phyloP scores from a whole-genome alignment of 371 early-diverging fungal genomes.

The Gilbertella persicaria region DNA sequence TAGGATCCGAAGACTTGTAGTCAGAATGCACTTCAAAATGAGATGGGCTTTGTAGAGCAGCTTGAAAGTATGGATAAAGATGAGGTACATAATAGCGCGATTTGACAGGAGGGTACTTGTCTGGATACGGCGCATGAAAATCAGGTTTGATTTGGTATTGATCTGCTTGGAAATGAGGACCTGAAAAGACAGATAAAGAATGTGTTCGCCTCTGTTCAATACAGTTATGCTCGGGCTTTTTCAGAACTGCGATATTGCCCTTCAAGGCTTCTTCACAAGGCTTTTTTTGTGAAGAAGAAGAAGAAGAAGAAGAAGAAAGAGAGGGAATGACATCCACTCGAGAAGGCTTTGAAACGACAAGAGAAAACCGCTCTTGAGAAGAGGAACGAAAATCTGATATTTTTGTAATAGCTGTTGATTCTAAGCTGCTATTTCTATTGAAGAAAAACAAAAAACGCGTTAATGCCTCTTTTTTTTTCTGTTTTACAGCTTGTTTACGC shows the following conservation, averaged over 20 bases:
- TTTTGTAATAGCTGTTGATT: no score
- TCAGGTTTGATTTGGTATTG: slow-evolving; percentile 10
- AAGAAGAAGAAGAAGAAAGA: no score
- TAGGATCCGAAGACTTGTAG: slow-evolving; percentile 15
- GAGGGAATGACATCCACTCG: no score
- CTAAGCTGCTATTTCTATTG: no score
- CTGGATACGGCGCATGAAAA: background rate
- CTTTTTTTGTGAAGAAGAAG: no score
- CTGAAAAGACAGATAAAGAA: slow-evolving; percentile 14
- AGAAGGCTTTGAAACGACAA: no score
- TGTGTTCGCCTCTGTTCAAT: background rate
- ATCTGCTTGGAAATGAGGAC: slow-evolving; percentile 17
- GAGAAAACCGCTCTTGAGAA: no score
- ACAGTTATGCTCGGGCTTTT: background rate
- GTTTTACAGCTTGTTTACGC: no score
- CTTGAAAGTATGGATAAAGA: slow-evolving; percentile 10
- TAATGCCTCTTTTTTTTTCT: no score
- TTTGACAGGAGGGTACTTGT: background rate
- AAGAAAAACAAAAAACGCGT: no score
- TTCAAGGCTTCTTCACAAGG: background rate
- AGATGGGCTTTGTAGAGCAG: slow-evolving; percentile 14
- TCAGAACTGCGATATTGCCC: background rate
- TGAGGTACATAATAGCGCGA: slow-evolving; percentile 6
- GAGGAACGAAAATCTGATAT: no score
- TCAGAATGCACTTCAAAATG: slow-evolving; percentile 3